These are phyloP conservation scores for Histomonas meleagridis DNA, from an alignment of 208 protist genomes.

Conservation along the genomic window DNA sequence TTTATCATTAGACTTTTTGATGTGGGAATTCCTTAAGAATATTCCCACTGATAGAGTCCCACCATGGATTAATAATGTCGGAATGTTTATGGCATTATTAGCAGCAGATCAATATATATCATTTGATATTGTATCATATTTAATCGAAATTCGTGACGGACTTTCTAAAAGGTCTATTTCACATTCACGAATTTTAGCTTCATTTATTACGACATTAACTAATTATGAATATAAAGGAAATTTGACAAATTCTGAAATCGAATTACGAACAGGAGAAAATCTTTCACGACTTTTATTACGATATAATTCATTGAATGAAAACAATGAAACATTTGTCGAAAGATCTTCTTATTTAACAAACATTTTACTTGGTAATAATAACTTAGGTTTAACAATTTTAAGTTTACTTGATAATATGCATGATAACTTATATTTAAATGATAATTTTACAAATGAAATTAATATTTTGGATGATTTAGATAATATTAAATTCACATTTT, in stretches of 20 bases:
- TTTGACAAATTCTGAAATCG: background rate
- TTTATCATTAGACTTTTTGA: background rate
- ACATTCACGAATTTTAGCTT: no score
- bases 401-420: background rate
- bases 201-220: background rate
- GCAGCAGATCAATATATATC: no score
- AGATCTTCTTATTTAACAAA: background rate
- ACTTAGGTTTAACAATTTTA: background rate
- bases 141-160: no score
- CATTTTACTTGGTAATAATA: background rate
- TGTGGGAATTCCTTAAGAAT: background rate
- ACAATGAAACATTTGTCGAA: background rate
- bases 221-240: background rate
- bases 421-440: background rate
- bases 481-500: background rate
- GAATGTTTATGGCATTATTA: no score
- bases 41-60: background rate
- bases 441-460: background rate
- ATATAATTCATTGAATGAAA: background rate
- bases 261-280: background rate
- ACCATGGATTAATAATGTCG: background rate
- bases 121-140: no score
- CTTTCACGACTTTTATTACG: no score
- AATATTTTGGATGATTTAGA: background rate
- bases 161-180: no score